These are phyloP conservation scores for Stephanodiscus triporus DNA, from an alignment of 108 stramenopile species.

Conservation along the genomic window DNA sequence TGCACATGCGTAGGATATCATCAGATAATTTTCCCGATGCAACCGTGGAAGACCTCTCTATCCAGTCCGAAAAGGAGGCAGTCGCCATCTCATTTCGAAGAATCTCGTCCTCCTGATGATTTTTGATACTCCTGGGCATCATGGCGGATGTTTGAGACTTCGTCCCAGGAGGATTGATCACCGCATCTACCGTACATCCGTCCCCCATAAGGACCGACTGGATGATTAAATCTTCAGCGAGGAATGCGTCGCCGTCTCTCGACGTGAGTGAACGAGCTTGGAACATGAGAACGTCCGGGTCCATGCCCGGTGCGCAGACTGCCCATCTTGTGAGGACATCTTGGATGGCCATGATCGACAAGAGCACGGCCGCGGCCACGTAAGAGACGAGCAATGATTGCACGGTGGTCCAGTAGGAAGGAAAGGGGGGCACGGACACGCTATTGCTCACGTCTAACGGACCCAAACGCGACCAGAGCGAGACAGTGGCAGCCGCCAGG, in stretches of 20 bases:
- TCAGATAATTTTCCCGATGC: constrained; percentile 23
- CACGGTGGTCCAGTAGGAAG: background rate
- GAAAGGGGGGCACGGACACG: constrained; percentile 2
- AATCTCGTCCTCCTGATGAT: constrained; percentile 39
- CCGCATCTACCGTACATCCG: constrained; percentile 29
- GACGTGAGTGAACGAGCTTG: constrained; percentile 1
- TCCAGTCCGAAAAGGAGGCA: constrained; percentile 36
- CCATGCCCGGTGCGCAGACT: constrained; percentile 30
- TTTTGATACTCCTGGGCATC: constrained; percentile 4
- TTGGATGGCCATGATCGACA: constrained; percentile 26
- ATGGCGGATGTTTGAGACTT: background rate
- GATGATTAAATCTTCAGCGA: constrained; percentile 37
- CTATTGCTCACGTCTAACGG: background rate
- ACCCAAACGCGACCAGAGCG: constrained; percentile 18
- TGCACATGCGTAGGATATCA: constrained; percentile 42
- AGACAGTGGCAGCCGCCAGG: constrained; percentile 3
- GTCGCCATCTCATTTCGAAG: constrained; percentile 30
- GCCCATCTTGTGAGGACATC: constrained; percentile 42
- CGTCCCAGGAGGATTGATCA: constrained; percentile 4
- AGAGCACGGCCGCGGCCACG: constrained; percentile 7
- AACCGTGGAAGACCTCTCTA: constrained; percentile 24
- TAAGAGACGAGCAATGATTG: constrained; percentile 27
- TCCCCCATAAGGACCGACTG: constrained; percentile 44
- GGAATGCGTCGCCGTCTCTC: constrained; percentile 10
- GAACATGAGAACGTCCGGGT: constrained; percentile 28